phyloP scores from a whole-genome alignment of 108 stramenopile genomes.

The Skeletonema marinoi region DNA sequence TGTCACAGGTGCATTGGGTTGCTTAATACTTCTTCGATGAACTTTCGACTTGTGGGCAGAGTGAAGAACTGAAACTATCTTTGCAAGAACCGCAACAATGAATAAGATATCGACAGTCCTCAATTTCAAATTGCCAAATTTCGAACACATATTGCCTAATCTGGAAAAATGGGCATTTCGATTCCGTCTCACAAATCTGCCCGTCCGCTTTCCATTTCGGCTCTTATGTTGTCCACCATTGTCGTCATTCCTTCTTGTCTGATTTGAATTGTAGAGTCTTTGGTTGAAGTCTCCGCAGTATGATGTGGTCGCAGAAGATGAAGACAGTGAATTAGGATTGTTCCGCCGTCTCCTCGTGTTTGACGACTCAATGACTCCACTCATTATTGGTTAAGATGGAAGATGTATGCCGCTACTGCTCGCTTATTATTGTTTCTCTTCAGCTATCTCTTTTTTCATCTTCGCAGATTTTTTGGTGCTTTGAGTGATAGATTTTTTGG shows the following conservation, averaged over 20 bases:
- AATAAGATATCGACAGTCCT: constrained; percentile 14
- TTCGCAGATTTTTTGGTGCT: no score
- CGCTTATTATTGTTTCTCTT: background rate
- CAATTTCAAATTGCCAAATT: constrained; percentile 6
- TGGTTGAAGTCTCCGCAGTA: background rate
- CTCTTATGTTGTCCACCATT: constrained; percentile 16
- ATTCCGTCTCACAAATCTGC: background rate
- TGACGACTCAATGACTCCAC: background rate
- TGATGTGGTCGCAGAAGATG: background rate
- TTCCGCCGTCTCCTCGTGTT: background rate
- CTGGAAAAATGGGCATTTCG: background rate
- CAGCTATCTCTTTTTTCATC: no score
- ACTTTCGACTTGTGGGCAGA: background rate
- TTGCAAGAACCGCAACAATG: constrained; percentile 6
- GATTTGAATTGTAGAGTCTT: background rate
- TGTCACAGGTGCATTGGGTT: background rate
- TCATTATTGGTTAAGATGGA: background rate
- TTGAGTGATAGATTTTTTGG: no score
- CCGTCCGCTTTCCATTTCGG: background rate
- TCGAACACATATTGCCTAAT: background rate
- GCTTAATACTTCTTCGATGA: background rate
- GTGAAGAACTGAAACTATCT: constrained; percentile 11
- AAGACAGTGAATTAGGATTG: background rate
- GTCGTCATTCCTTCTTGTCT: background rate
- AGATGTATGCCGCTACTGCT: background rate